Evolutionary conservation across 768 basidiomycete genomes (phyloP).

Genomic region (Leccinum imitatum): DNA sequence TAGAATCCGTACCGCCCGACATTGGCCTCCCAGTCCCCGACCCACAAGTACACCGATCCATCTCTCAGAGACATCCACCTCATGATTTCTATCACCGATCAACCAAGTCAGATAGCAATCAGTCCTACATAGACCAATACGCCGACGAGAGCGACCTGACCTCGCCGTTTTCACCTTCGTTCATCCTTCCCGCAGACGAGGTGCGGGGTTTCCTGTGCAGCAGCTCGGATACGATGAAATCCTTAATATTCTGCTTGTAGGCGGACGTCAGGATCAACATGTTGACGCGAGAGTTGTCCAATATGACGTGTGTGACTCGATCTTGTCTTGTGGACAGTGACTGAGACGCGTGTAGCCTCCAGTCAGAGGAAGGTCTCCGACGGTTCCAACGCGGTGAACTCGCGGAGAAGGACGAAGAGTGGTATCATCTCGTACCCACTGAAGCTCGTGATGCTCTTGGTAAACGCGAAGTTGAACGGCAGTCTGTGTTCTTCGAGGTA

Average conservation of each 20-base stretch:
- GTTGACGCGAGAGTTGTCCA: slow-evolving; percentile 35
- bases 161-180: slow-evolving; percentile 37
- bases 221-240: slow-evolving; percentile 5
- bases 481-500: slow-evolving; percentile 85
- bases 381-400: slow-evolving; percentile 70
- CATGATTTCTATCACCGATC: slow-evolving; percentile 36
- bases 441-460: slow-evolving; percentile 70
- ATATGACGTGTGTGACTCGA: slow-evolving; percentile 38
- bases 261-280: slow-evolving; percentile 25
- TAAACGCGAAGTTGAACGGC: slow-evolving; percentile 77
- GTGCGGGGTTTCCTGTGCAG: slow-evolving; percentile 35
- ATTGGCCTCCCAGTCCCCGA: slow-evolving; percentile 47
- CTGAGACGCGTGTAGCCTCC: slow-evolving; percentile 42
- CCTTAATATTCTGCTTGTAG: slow-evolving; percentile 24
- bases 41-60: slow-evolving; percentile 49
- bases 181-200: slow-evolving; percentile 36
- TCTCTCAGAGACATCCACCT: slow-evolving; percentile 37
- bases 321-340: slow-evolving; percentile 2
- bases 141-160: slow-evolving; percentile 21
- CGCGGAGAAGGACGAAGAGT: slow-evolving; percentile 71
- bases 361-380: slow-evolving; percentile 60
- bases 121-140: slow-evolving; percentile 14
- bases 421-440: slow-evolving; percentile 77
- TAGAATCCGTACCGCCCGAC: slow-evolving; percentile 26
- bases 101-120: slow-evolving; percentile 40